Percentiles rank a stretch among this genome's conserved stretches.
phyloP scores from a whole-genome alignment of 768 basidiomycete species.

The Russula brevipes region DNA sequence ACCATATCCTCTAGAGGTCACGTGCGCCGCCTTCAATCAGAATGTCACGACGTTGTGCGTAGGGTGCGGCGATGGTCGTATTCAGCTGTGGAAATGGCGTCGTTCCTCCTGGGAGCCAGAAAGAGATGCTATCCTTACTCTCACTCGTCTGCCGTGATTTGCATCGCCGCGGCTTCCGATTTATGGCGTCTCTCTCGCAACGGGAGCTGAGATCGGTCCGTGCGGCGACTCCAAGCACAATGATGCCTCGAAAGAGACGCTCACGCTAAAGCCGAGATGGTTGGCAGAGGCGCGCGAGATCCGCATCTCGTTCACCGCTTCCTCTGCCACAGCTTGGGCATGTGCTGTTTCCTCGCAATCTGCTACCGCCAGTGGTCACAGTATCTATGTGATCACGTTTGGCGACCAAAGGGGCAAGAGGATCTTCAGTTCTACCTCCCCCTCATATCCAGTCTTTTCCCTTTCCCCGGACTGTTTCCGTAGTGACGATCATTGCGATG shows the following conservation, averaged over 20 bases:
- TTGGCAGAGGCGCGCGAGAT: constrained; percentile 7
- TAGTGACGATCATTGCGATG: constrained; percentile 13
- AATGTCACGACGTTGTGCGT: constrained; percentile 7
- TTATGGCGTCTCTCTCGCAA: constrained; percentile 14
- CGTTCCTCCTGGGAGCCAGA: constrained; percentile 16
- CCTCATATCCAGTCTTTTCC: constrained; percentile 10
- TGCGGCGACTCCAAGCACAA: neutral
- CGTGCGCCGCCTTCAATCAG: constrained; percentile 12
- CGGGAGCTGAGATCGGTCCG: constrained; percentile 15
- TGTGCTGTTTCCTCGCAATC: constrained; percentile 3
- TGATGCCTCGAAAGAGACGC: neutral
- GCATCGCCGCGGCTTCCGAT: constrained; percentile 1
- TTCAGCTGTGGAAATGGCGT: constrained; percentile 12
- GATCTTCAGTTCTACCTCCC: constrained; percentile 2
- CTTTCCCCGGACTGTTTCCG: constrained; percentile 12
- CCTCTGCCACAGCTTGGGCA: constrained; percentile 4
- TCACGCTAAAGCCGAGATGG: constrained; percentile 8
- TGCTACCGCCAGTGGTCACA: neutral
- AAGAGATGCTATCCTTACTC: neutral
- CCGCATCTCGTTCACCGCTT: constrained; percentile 5
- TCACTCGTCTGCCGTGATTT: constrained; percentile 11
- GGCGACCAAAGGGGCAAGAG: constrained; percentile 10
- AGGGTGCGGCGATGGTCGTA: constrained; percentile 9
- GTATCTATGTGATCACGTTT: constrained; percentile 7
- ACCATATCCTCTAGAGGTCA: neutral